These are phyloP conservation scores for Wickerhamiella siamensis DNA, from an alignment of 805 yeast species.

Conservation along the genomic window DNA sequence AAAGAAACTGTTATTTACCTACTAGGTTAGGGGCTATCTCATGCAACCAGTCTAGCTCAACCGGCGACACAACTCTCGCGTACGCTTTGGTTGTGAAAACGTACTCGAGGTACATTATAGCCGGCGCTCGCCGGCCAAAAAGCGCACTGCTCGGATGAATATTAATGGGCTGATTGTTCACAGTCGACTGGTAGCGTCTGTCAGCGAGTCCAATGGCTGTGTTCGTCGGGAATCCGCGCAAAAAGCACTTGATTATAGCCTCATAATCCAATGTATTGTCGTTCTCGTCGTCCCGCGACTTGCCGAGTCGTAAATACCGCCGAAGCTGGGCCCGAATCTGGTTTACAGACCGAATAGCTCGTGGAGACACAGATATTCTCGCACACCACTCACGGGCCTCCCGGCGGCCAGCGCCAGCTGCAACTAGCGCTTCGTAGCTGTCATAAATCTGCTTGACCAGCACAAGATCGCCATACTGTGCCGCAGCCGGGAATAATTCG, in stretches of 20 bases:
- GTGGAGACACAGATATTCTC: conserved; percentile 56
- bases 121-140: conserved; percentile 71
- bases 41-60: conserved; percentile 64
- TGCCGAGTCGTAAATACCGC: conserved; percentile 42
- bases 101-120: conserved; percentile 86
- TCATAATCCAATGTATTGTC: conserved; percentile 37
- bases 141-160: conserved; percentile 83
- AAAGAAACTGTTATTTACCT: neutral
- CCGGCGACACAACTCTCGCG: conserved; percentile 73
- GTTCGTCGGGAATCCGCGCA: conserved; percentile 71
- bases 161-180: conserved; percentile 63
- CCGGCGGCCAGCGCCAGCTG: conserved; percentile 15
- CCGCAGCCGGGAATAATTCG: conserved; percentile 56
- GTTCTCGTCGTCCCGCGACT: conserved; percentile 20
- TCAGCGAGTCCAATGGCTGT: conserved; percentile 94
- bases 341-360: conserved; percentile 66
- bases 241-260: conserved; percentile 57
- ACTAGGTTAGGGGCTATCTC: conserved; percentile 10
- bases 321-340: conserved; percentile 63
- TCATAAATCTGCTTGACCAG: conserved; percentile 68
- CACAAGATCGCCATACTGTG: conserved; percentile 65
- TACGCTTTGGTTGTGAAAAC: conserved; percentile 88
- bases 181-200: conserved; percentile 74
- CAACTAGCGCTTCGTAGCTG: conserved; percentile 32
- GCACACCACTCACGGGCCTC: conserved; percentile 76